A percentile compares a stretch with the other conserved stretches of the same genome.
Conservation (phyloP, 1,139 yeast species). For the Candida gigantensis region DNA sequence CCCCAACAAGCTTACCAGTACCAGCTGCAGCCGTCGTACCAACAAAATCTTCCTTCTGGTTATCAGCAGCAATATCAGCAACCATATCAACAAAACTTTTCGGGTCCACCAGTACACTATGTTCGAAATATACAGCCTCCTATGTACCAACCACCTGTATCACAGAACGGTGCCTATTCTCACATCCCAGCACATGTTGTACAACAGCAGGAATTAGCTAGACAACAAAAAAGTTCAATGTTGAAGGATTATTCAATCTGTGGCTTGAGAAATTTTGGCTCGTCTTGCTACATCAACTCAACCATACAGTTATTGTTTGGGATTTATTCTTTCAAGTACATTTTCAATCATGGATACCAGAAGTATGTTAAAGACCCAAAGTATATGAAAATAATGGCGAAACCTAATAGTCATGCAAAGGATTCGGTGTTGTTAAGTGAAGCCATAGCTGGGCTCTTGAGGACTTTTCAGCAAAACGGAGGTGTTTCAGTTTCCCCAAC, state of each 20-base stretch:
- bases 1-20: no score
- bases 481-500: slow-evolving; percentile 66
- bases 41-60: slow-evolving; percentile 1
- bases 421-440: slow-evolving; percentile 46
- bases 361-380: slow-evolving; percentile 39
- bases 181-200: slow-evolving; percentile 19
- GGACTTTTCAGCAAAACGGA: slow-evolving; percentile 54
- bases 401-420: slow-evolving; percentile 24
- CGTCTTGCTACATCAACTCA: slow-evolving; percentile 73
- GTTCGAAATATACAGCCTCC: background rate
- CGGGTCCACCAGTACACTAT: background rate
- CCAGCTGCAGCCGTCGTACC: slow-evolving; percentile 1
- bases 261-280: slow-evolving; percentile 68
- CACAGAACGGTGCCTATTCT: slow-evolving; percentile 5
- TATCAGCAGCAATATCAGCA: slow-evolving; percentile 2
- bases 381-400: slow-evolving; percentile 22
- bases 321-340: slow-evolving; percentile 40
- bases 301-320: slow-evolving; percentile 68
- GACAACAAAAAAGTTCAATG: slow-evolving; percentile 24
- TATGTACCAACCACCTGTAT: background rate
- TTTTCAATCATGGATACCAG: slow-evolving; percentile 46
- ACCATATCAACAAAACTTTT: background rate
- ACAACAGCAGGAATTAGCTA: slow-evolving; percentile 23
- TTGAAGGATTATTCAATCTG: slow-evolving; percentile 54
- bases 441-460: slow-evolving; percentile 43